Conservation (phyloP, 768 basidiomycete species). For the Mycena leptocephala region DNA sequence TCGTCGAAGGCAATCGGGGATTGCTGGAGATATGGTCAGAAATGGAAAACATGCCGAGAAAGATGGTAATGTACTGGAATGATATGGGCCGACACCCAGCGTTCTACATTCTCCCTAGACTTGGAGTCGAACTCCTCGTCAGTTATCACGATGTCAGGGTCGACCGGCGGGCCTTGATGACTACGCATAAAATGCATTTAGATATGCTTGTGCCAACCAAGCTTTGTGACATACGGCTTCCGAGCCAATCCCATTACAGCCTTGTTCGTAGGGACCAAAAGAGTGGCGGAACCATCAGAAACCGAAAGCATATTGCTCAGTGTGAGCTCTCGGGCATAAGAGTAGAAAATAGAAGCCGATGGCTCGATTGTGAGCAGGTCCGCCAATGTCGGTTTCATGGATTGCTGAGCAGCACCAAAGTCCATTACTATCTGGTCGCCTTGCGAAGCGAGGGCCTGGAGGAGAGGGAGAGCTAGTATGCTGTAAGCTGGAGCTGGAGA, state of each 20-base stretch:
- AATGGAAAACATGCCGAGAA: background rate
- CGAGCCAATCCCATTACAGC: slow-evolving; percentile 86
- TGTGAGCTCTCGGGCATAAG: slow-evolving; percentile 83
- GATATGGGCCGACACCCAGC: slow-evolving; percentile 89
- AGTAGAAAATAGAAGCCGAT: slow-evolving; percentile 86
- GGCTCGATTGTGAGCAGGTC: slow-evolving; percentile 87
- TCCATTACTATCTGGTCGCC: slow-evolving; percentile 55
- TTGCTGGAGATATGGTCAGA: slow-evolving; percentile 49
- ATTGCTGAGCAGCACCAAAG: slow-evolving; percentile 53
- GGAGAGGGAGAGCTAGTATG: slow-evolving; percentile 48
- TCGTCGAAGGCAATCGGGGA: slow-evolving; percentile 63
- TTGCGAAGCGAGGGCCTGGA: slow-evolving; percentile 48
- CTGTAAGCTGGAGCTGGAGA: slow-evolving; percentile 48
- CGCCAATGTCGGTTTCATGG: slow-evolving; percentile 71
- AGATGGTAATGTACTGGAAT: slow-evolving; percentile 74
- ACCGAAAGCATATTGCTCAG: slow-evolving; percentile 69
- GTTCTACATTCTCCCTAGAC: slow-evolving; percentile 79
- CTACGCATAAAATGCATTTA: slow-evolving; percentile 52
- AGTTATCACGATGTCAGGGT: slow-evolving; percentile 69
- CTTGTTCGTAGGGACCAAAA: slow-evolving; percentile 91
- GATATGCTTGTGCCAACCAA: background rate
- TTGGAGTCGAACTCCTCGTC: slow-evolving; percentile 76
- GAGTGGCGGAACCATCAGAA: slow-evolving; percentile 57
- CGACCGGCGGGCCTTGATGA: slow-evolving; percentile 69
- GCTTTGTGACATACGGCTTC: slow-evolving; percentile 79